Evolutionary conservation across 2,329 filamentous ascomycete genomes (phyloP).

Genomic region (Diplodia corticola): DNA sequence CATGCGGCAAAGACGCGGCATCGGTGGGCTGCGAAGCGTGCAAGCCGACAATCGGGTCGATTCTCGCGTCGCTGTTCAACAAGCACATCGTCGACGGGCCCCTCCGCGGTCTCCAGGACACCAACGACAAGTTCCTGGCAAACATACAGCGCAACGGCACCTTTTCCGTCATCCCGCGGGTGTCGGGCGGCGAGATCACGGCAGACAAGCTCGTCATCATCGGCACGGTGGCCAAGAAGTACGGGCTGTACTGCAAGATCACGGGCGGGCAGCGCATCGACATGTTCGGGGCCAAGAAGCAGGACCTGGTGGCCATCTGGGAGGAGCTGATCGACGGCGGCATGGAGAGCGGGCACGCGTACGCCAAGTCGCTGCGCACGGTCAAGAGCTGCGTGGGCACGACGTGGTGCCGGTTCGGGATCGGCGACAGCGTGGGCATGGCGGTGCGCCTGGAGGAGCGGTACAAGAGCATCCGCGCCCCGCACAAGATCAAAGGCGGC

Average conservation of each 20-base stretch:
- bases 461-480: constrained; percentile 86
- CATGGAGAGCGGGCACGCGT: constrained; percentile 88
- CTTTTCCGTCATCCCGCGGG: constrained; percentile 81
- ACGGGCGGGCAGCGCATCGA: constrained; percentile 91
- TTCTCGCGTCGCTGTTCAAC: constrained; percentile 81
- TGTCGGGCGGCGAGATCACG: constrained; percentile 83
- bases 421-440: constrained; percentile 89
- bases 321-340: constrained; percentile 75
- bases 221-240: constrained; percentile 81
- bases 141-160: constrained; percentile 93
- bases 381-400: constrained; percentile 92
- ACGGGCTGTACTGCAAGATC: constrained; percentile 84
- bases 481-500: constrained; percentile 89
- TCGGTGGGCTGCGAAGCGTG: constrained; percentile 85
- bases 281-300: constrained; percentile 87
- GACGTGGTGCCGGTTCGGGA: constrained; percentile 86
- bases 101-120: constrained; percentile 78
- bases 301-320: constrained; percentile 83
- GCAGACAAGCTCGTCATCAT: constrained; percentile 82
- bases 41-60: constrained; percentile 79
- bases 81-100: constrained; percentile 73
- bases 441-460: constrained; percentile 83
- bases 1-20: constrained; percentile 68
- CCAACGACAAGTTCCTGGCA: constrained; percentile 82
- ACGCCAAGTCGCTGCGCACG: constrained; percentile 83